A percentile compares a stretch with the other conserved stretches of the same genome.
These are phyloP conservation scores for Boeremia lycopersici DNA, from an alignment of 2,329 filamentous ascomycete species.

Conservation along the genomic window DNA sequence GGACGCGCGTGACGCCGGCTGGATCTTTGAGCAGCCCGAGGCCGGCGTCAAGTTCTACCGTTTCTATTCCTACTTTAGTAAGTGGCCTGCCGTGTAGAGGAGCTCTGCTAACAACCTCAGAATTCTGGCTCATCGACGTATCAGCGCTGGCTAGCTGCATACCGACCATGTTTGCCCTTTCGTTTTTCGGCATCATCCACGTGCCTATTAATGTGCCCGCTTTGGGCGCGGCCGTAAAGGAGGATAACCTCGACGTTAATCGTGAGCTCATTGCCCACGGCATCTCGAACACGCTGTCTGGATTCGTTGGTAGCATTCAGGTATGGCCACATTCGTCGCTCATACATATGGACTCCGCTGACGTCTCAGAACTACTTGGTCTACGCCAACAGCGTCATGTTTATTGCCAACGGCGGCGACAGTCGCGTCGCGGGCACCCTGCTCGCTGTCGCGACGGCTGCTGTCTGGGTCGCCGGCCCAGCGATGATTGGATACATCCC, in stretches of 20 bases:
- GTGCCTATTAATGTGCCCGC: constrained; percentile 98
- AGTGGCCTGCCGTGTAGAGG: constrained; percentile 41
- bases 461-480: constrained; percentile 84
- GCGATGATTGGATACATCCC: constrained; percentile 92
- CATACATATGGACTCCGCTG: constrained; percentile 16
- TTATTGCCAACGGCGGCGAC: constrained; percentile 90
- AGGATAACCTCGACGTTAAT: constrained; percentile 91
- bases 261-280: constrained; percentile 91
- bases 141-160: constrained; percentile 80
- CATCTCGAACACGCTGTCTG: constrained; percentile 89
- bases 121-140: constrained; percentile 83
- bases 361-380: constrained; percentile 85
- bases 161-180: constrained; percentile 94
- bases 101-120: constrained; percentile 51
- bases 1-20: constrained; percentile 73
- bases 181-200: constrained; percentile 96
- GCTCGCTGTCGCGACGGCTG: constrained; percentile 78
- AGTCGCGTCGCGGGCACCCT: constrained; percentile 84
- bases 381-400: constrained; percentile 96
- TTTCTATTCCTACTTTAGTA: constrained; percentile 94
- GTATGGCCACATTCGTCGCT: constrained; percentile 37
- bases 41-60: constrained; percentile 93
- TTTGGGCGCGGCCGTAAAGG: constrained; percentile 84
- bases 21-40: constrained; percentile 89
- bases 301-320: constrained; percentile 82